Percentiles rank a stretch among this genome's conserved stretches.
These are phyloP conservation scores for Monilinia polystroma DNA, from an alignment of 2,329 filamentous ascomycete species.

Conservation along the genomic window DNA sequence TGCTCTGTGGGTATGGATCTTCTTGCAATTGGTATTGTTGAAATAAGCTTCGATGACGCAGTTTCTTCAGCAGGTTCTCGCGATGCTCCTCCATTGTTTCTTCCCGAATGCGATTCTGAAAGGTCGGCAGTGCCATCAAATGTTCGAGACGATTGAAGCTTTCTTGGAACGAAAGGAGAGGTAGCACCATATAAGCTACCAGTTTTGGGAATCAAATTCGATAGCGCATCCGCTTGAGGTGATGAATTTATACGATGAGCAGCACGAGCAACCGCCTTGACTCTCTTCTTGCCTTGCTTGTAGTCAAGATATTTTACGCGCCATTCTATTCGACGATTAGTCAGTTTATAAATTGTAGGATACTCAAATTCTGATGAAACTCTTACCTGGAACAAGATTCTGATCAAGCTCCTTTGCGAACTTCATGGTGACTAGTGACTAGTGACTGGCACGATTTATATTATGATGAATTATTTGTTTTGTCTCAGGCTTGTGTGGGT, in stretches of 20 bases:
- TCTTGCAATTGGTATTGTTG: slow-evolving; percentile 6
- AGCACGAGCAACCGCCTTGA: slow-evolving; percentile 78
- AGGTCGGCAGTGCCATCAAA: neutral
- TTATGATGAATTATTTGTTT: neutral
- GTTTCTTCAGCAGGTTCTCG: neutral
- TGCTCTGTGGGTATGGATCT: neutral
- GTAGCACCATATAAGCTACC: slow-evolving; percentile 34
- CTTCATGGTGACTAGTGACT: slow-evolving; percentile 50
- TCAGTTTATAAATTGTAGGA: neutral
- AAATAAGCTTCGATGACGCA: neutral
- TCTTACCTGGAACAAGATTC: slow-evolving; percentile 75
- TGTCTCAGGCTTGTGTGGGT: neutral
- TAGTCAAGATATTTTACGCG: slow-evolving; percentile 91
- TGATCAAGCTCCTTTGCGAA: slow-evolving; percentile 78
- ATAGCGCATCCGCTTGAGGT: slow-evolving; percentile 41
- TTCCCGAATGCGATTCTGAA: slow-evolving; percentile 23
- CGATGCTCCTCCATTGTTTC: slow-evolving; percentile 2
- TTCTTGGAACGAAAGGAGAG: slow-evolving; percentile 26
- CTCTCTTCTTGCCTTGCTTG: slow-evolving; percentile 90
- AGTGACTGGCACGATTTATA: too few species aligned
- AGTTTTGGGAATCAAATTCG: slow-evolving; percentile 23
- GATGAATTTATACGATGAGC: slow-evolving; percentile 61
- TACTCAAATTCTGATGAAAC: neutral
- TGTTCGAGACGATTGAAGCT: neutral
- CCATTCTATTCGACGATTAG: slow-evolving; percentile 64